Percentiles rank a stretch among this genome's conserved stretches.
These are phyloP conservation scores for Stenogyne calaminthoides DNA, from an alignment of 305 asterid genomes.

Conservation along the genomic window DNA sequence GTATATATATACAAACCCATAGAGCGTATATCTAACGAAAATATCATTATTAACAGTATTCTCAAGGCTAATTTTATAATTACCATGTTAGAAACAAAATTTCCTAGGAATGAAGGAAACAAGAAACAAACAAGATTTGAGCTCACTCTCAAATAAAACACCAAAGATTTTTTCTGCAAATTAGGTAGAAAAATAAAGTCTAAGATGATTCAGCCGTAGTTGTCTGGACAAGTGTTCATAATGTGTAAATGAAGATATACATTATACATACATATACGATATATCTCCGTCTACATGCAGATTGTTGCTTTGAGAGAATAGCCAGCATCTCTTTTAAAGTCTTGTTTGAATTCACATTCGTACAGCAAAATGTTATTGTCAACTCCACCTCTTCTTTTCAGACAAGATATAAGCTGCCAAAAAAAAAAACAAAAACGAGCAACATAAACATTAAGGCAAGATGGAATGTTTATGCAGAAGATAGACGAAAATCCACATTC, in stretches of 20 bases:
- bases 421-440: slow-evolving; percentile 11
- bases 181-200: slow-evolving; percentile 3
- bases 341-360: background rate
- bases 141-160: slow-evolving; percentile 1
- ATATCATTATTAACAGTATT: no score
- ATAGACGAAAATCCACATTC: background rate
- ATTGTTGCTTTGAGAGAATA: slow-evolving; percentile 4
- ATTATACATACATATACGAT: background rate
- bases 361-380: slow-evolving; percentile 22
- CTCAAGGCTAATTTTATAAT: background rate
- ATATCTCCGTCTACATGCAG: slow-evolving; percentile 3
- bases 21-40: no score
- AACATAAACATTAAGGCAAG: background rate
- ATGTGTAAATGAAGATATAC: slow-evolving; percentile 1
- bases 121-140: background rate
- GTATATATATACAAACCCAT: no score
- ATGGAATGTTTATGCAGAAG: background rate
- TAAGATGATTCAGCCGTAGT: no score
- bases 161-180: background rate
- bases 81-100: background rate
- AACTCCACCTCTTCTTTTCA: slow-evolving; percentile 63
- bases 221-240: background rate
- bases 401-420: slow-evolving; percentile 73
- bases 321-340: slow-evolving; percentile 8
- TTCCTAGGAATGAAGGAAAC: background rate